These are phyloP conservation scores for Suhomyces sp. DNA, from an alignment of 805 yeast genomes.

Conservation along the genomic window DNA sequence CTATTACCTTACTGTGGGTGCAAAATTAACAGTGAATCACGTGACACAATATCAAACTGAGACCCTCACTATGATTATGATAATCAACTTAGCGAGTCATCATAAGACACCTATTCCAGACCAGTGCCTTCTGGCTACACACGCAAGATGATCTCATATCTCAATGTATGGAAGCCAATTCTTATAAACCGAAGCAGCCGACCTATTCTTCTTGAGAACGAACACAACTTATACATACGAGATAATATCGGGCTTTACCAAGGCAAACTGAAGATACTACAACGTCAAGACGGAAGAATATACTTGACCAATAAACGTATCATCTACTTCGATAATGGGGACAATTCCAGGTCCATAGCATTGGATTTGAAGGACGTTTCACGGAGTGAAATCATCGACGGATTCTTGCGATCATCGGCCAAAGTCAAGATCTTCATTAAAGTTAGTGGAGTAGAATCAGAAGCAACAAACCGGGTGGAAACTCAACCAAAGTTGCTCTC, in stretches of 20 bases:
- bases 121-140: no score
- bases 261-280: conserved; percentile 61
- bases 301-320: conserved; percentile 75
- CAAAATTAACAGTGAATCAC: background rate
- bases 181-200: conserved; percentile 39
- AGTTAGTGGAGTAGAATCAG: conserved; percentile 1
- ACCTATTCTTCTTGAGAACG: conserved; percentile 35
- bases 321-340: conserved; percentile 63
- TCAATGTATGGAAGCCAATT: conserved; percentile 35
- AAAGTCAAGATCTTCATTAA: conserved; percentile 50
- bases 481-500: background rate
- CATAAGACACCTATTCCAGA: no score
- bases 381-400: conserved; percentile 39
- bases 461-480: background rate
- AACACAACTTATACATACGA: conserved; percentile 31
- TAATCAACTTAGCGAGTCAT: no score
- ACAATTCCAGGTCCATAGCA: conserved; percentile 46
- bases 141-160: conserved; percentile 9
- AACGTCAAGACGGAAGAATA: conserved; percentile 71
- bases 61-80: no score
- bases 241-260: conserved; percentile 72
- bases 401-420: conserved; percentile 77
- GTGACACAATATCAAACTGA: background rate
- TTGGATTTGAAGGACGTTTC: conserved; percentile 45
- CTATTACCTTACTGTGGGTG: no score